Percentiles rank a stretch among this genome's conserved stretches.
Evolutionary conservation across 176 grass and related monocot genomes (phyloP).

Genomic region (Eragrostis nindensis): DNA sequence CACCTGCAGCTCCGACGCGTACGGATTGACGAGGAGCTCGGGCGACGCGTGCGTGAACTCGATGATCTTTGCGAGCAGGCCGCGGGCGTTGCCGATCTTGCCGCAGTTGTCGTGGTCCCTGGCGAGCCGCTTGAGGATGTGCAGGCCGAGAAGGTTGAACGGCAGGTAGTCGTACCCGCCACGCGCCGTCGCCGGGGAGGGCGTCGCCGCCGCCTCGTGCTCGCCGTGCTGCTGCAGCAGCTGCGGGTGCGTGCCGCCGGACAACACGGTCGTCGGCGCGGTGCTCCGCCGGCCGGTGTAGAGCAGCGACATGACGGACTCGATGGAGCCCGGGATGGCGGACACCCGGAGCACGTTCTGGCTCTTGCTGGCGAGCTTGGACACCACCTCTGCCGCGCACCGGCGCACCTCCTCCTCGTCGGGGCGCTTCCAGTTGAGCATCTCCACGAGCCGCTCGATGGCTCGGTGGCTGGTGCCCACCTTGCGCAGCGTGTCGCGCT

Average conservation of each 20-base stretch:
- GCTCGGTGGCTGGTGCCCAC: not conserved
- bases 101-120: conserved; percentile 66
- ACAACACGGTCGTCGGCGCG: not conserved
- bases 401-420: conserved; percentile 57
- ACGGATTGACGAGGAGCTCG: not conserved
- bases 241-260: not conserved
- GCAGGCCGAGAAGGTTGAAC: conserved; percentile 61
- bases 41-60: conserved; percentile 42
- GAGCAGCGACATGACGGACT: conserved; percentile 70
- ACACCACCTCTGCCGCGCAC: conserved; percentile 52
- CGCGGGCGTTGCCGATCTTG: conserved; percentile 61
- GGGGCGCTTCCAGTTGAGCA: conserved; percentile 48
- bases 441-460: conserved; percentile 24
- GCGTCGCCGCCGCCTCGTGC: not conserved
- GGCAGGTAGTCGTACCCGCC: not conserved
- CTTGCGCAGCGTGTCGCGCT: conserved; percentile 9
- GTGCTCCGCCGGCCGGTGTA: conserved; percentile 23
- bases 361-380: conserved; percentile 53
- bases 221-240: not conserved
- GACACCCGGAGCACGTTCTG: conserved; percentile 68
- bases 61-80: conserved; percentile 67
- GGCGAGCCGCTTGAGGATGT: conserved; percentile 62
- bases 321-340: conserved; percentile 62
- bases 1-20: not conserved
- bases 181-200: not conserved